Percentiles rank a stretch among this genome's conserved stretches.
These are phyloP conservation scores for Amanita jacksonii DNA, from an alignment of 768 basidiomycete genomes.

Conservation along the genomic window DNA sequence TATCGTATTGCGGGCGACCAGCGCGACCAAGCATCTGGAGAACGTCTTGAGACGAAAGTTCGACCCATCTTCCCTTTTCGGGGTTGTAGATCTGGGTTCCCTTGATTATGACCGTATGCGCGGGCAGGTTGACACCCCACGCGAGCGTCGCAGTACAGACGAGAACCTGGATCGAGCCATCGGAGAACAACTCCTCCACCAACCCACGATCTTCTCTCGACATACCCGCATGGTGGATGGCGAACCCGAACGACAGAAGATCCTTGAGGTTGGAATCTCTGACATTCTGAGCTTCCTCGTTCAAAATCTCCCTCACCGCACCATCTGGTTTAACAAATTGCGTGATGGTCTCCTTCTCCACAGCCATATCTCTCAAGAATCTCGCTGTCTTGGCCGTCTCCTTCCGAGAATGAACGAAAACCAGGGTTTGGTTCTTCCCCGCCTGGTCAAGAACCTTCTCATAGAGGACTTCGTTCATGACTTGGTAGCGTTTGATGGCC, in stretches of 20 bases:
- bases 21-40: constrained; percentile 98
- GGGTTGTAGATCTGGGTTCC: constrained; percentile 99
- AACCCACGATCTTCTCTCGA: constrained; percentile 79
- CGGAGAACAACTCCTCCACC: constrained; percentile 91
- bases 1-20: constrained; percentile 95
- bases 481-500: constrained; percentile 95
- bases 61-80: constrained; percentile 96
- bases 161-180: constrained; percentile 87
- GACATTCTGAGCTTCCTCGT: constrained; percentile 73
- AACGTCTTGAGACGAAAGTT: constrained; percentile 91
- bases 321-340: constrained; percentile 93
- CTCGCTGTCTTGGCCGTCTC: constrained; percentile 96
- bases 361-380: constrained; percentile 89
- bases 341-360: constrained; percentile 94
- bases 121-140: constrained; percentile 98
- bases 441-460: constrained; percentile 94
- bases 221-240: constrained; percentile 98
- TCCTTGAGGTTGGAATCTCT: constrained; percentile 81
- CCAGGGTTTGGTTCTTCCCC: constrained; percentile 82
- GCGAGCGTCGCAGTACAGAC: constrained; percentile 97
- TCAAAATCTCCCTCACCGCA: constrained; percentile 83
- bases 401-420: constrained; percentile 97
- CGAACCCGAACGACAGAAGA: constrained; percentile 92
- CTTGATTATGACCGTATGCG: constrained; percentile 98
- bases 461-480: constrained; percentile 98